A percentile compares a stretch with the other conserved stretches of the same genome.
Conservation (phyloP, 177 flowering plant genomes). For the Vitis hybrid region DNA sequence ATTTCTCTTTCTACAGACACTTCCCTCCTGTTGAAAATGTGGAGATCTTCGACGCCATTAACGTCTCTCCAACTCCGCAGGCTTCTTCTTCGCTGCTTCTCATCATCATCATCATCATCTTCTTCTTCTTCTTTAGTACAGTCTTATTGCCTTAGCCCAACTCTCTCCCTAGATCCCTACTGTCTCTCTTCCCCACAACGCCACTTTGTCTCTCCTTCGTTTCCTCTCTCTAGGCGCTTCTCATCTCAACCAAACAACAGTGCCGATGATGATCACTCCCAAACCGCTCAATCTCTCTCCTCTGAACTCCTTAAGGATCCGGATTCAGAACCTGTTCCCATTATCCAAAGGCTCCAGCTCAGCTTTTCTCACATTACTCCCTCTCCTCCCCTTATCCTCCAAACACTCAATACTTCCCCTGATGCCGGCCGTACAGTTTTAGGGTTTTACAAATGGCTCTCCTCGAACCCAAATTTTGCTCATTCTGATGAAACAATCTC, state of each 20-base stretch:
- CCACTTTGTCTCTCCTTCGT: not conserved
- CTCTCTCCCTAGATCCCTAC: constrained; percentile 6
- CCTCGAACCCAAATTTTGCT: constrained; percentile 36
- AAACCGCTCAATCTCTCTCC: constrained; percentile 48
- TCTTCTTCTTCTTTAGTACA: not conserved
- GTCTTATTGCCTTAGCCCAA: constrained; percentile 15
- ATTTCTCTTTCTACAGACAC: too few relatives aligned
- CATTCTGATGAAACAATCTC: constrained; percentile 58
- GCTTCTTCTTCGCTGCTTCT: constrained; percentile 32
- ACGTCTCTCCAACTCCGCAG: constrained; percentile 38
- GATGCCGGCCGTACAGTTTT: constrained; percentile 74
- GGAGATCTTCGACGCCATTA: constrained; percentile 9
- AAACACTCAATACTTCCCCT: constrained; percentile 52
- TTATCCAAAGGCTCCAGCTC: constrained; percentile 59
- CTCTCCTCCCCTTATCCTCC: constrained; percentile 42
- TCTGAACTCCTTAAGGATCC: constrained; percentile 51
- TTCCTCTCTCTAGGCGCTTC: constrained; percentile 16
- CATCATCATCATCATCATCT: not conserved
- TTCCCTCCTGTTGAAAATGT: too few relatives aligned
- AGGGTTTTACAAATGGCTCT: constrained; percentile 61
- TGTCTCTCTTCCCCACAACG: constrained; percentile 1
- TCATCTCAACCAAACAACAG: constrained; percentile 15
- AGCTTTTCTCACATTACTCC: constrained; percentile 60
- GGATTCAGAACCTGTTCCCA: constrained; percentile 39
- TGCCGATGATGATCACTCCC: constrained; percentile 16